A percentile compares a stretch with the other conserved stretches of the same genome.
Conservation (phyloP, 1,284 basidiomycete species). For the Lignosus rhinocerotis region DNA sequence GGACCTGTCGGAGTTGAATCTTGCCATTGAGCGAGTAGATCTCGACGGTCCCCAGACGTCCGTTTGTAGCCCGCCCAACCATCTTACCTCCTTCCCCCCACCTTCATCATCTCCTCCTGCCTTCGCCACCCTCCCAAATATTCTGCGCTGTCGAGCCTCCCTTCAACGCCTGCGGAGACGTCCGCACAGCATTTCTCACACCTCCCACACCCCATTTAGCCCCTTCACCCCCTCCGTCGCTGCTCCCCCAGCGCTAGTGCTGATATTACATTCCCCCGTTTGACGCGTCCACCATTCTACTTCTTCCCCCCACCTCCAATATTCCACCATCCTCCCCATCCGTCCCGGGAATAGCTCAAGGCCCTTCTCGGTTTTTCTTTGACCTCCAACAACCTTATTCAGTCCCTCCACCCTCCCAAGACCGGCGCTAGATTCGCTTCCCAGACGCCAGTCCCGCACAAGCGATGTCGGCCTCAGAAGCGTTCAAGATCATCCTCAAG, state of each 20-base stretch:
- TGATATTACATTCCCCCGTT: neutral
- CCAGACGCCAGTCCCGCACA: neutral
- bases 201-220: neutral
- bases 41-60: slow-evolving; percentile 10
- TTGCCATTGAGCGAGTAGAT: slow-evolving; percentile 29
- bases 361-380: neutral
- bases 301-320: slow-evolving; percentile 8
- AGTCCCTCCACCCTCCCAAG: slow-evolving; percentile 4
- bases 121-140: slow-evolving; percentile 2
- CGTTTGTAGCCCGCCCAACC: slow-evolving; percentile 10
- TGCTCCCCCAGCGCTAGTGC: neutral
- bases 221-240: neutral
- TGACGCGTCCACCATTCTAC: neutral
- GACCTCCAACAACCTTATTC: neutral
- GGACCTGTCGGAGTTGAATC: slow-evolving; percentile 31
- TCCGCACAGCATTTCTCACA: slow-evolving; percentile 1
- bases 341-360: neutral
- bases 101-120: slow-evolving; percentile 19
- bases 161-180: neutral
- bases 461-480: slow-evolving; percentile 26
- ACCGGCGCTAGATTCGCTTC: slow-evolving; percentile 15
- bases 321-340: slow-evolving; percentile 10
- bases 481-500: slow-evolving; percentile 52
- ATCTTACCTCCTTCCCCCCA: slow-evolving; percentile 20
- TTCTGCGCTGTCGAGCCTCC: slow-evolving; percentile 1